Percentiles rank a stretch among this genome's conserved stretches.
Conservation (phyloP, 2,329 filamentous ascomycete species). For the Hawksworthiomyces lignivorus region DNA sequence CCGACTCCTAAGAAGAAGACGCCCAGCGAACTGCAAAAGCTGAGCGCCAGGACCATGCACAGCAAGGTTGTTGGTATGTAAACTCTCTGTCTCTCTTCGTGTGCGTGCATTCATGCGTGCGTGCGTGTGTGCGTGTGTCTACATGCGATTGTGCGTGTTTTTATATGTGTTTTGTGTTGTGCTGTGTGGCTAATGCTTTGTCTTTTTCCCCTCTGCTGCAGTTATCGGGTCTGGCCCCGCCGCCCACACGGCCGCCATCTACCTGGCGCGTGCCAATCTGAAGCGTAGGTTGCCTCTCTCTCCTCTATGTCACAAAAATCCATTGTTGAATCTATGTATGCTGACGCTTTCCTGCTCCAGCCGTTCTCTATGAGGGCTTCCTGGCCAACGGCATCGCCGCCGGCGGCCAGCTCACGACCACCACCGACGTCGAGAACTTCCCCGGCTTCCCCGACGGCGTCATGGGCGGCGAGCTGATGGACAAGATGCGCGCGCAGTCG, state of each 20-base stretch:
- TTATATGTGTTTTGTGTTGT: no score
- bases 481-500: constrained; percentile 88
- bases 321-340: background rate
- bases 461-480: constrained; percentile 85
- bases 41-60: constrained; percentile 63
- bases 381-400: constrained; percentile 94
- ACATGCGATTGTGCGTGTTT: no score
- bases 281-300: constrained; percentile 50
- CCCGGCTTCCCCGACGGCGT: constrained; percentile 89
- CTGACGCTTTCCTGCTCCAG: constrained; percentile 26
- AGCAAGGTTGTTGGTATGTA: constrained; percentile 83
- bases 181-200: no score
- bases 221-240: constrained; percentile 92
- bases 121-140: no score
- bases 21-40: constrained; percentile 27
- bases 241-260: constrained; percentile 94
- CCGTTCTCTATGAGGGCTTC: constrained; percentile 95
- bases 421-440: constrained; percentile 97
- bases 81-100: no score
- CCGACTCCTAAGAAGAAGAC: constrained; percentile 49
- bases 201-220: constrained; percentile 29
- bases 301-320: no score
- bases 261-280: constrained; percentile 88
- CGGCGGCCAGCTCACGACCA: constrained; percentile 94
- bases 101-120: constrained; percentile 13